Percentiles rank a stretch among this genome's conserved stretches.
phyloP scores from a whole-genome alignment of 768 basidiomycete species.

The Chalciporus piperatus region DNA sequence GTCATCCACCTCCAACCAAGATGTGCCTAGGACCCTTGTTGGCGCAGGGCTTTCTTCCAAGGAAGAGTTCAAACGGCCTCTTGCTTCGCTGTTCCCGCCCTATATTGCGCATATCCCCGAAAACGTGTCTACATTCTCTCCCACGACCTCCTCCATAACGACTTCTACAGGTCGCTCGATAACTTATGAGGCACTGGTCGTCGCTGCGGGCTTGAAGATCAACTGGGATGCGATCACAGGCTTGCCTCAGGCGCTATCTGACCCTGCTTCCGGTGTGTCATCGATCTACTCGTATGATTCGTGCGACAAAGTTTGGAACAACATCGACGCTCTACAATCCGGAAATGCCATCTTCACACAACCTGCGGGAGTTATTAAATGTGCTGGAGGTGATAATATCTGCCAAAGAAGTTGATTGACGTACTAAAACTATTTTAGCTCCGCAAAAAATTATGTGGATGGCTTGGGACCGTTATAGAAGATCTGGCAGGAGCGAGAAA shows the following conservation, averaged over 20 bases:
- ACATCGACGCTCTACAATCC: slow-evolving; percentile 69
- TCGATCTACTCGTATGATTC: slow-evolving; percentile 91
- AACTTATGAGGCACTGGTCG: slow-evolving; percentile 82
- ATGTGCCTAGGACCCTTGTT: slow-evolving; percentile 75
- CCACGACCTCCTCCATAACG: slow-evolving; percentile 67
- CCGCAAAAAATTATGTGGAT: slow-evolving; percentile 97
- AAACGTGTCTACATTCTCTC: slow-evolving; percentile 72
- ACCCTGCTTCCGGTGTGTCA: slow-evolving; percentile 78
- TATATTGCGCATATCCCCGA: slow-evolving; percentile 71
- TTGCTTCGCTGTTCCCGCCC: slow-evolving; percentile 69
- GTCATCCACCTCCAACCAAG: slow-evolving; percentile 2
- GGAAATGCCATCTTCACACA: slow-evolving; percentile 95
- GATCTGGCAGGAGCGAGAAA: slow-evolving; percentile 53
- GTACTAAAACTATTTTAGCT: slow-evolving; percentile 39
- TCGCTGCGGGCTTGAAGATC: slow-evolving; percentile 85
- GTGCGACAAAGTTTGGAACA: slow-evolving; percentile 84
- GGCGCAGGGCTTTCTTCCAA: slow-evolving; percentile 83
- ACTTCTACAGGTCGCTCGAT: slow-evolving; percentile 68
- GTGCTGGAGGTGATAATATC: slow-evolving; percentile 68
- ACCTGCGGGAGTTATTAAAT: slow-evolving; percentile 90
- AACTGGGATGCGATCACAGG: slow-evolving; percentile 79
- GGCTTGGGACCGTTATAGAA: slow-evolving; percentile 81
- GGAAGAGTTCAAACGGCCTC: slow-evolving; percentile 59
- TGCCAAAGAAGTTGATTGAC: background rate
- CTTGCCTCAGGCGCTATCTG: slow-evolving; percentile 70